phyloP scores from a whole-genome alignment of 2,329 filamentous ascomycete species.

The Alternaria postmessia region DNA sequence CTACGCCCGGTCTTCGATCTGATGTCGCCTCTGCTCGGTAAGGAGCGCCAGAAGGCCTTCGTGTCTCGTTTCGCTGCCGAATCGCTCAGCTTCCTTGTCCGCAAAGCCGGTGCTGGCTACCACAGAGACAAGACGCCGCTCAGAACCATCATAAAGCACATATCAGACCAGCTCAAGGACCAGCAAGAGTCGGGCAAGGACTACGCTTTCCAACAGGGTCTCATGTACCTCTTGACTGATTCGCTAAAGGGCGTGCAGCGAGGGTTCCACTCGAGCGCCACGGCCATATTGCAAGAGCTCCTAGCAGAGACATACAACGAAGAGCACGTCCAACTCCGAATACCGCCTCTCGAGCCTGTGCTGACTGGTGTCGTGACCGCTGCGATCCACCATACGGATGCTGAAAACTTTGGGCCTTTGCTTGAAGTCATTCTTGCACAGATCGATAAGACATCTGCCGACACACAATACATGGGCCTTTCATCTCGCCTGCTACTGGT shows the following conservation, averaged over 20 bases:
- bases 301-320: conserved; percentile 46
- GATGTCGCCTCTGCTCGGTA: conserved; percentile 84
- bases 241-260: conserved; percentile 71
- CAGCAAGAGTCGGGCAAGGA: conserved; percentile 65
- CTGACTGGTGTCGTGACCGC: conserved; percentile 80
- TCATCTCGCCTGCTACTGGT: conserved; percentile 68
- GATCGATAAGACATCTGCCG: conserved; percentile 54
- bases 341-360: conserved; percentile 64
- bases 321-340: conserved; percentile 52
- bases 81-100: conserved; percentile 90
- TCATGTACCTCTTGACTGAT: conserved; percentile 93
- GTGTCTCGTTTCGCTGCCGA: conserved; percentile 93
- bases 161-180: conserved; percentile 71
- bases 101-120: conserved; percentile 82
- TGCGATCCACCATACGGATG: conserved; percentile 80
- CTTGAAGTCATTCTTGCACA: conserved; percentile 63
- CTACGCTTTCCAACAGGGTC: conserved; percentile 79
- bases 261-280: conserved; percentile 65
- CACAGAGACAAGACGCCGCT: conserved; percentile 76
- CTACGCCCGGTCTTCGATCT: conserved; percentile 84
- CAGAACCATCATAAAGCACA: conserved; percentile 73
- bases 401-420: conserved; percentile 75
- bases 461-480: conserved; percentile 39
- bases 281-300: conserved; percentile 62
- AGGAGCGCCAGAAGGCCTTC: conserved; percentile 80